A percentile compares a stretch with the other conserved stretches of the same genome.
Evolutionary conservation across 2,329 filamentous ascomycete genomes (phyloP).

Genomic region (Chalara sp.): DNA sequence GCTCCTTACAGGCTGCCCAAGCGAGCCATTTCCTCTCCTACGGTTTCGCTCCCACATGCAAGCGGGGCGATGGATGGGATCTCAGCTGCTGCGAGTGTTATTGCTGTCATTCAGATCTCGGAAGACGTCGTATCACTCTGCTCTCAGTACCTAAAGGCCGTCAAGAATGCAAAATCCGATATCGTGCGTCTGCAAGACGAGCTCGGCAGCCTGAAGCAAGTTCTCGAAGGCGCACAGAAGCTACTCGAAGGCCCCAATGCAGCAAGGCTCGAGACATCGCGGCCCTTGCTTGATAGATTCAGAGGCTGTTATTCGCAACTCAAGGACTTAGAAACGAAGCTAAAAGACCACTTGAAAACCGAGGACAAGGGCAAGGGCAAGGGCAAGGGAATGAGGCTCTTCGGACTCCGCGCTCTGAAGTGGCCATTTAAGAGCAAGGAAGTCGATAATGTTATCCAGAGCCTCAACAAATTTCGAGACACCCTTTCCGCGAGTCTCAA

Average conservation of each 20-base stretch:
- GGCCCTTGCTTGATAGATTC: neutral
- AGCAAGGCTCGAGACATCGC: neutral
- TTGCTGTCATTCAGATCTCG: conserved; percentile 7
- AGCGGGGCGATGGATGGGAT: conserved; percentile 1
- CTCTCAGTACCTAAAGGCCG: neutral
- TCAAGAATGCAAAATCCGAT: conserved; percentile 6
- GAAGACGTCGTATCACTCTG: conserved; percentile 1
- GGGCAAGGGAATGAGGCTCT: conserved; percentile 1
- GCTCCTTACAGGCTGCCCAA: no score
- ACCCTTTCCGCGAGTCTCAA: neutral
- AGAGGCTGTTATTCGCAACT: conserved; percentile 1
- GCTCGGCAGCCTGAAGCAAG: conserved; percentile 1
- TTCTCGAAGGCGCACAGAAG: neutral
- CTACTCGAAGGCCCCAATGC: conserved; percentile 1
- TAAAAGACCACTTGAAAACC: neutral
- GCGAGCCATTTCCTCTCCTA: no score
- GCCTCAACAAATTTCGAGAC: neutral
- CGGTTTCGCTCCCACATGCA: neutral
- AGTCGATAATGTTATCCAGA: neutral
- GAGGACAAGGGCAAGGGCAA: neutral
- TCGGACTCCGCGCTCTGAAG: conserved; percentile 5
- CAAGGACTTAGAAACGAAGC: neutral
- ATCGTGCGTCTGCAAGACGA: conserved; percentile 2
- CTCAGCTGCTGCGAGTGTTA: conserved; percentile 5
- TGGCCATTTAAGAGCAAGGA: conserved; percentile 5